A percentile compares a stretch with the other conserved stretches of the same genome.
phyloP scores from a whole-genome alignment of 805 yeast species.

The Sungouiozyma ichnusensis region DNA sequence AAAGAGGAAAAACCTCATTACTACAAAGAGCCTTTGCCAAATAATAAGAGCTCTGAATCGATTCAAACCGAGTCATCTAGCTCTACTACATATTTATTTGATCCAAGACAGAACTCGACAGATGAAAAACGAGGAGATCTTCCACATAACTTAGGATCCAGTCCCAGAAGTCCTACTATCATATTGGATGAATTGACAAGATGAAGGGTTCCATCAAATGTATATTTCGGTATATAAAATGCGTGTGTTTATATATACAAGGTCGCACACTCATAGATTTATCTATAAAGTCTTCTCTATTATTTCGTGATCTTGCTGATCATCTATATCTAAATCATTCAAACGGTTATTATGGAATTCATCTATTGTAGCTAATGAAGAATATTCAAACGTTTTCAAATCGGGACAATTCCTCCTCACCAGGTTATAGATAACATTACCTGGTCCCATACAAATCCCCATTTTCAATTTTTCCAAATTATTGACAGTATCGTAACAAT shows the following conservation, averaged over 20 bases:
- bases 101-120: background rate
- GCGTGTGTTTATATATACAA: background rate
- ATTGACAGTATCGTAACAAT: conserved; percentile 25
- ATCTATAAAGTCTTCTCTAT: background rate
- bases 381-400: conserved; percentile 14
- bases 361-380: conserved; percentile 20
- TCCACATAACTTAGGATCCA: conserved; percentile 10
- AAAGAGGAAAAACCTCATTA: conserved; percentile 16
- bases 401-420: conserved; percentile 20
- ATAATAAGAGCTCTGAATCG: background rate
- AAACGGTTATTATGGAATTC: conserved; percentile 10
- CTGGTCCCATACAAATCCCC: conserved; percentile 26
- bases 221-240: too few relatives aligned
- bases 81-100: background rate
- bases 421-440: conserved; percentile 22
- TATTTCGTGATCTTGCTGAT: background rate
- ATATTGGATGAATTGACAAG: conserved; percentile 7
- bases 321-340: background rate
- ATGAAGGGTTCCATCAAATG: too few relatives aligned
- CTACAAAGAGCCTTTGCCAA: conserved; percentile 27
- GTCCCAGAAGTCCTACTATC: conserved; percentile 18
- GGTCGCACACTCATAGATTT: too few relatives aligned
- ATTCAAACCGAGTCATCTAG: background rate
- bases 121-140: background rate
- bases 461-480: conserved; percentile 3